Base-by-base conservation (phyloP, 1,284 basidiomycete genomes). In the Calocybe gambosa region DNA sequence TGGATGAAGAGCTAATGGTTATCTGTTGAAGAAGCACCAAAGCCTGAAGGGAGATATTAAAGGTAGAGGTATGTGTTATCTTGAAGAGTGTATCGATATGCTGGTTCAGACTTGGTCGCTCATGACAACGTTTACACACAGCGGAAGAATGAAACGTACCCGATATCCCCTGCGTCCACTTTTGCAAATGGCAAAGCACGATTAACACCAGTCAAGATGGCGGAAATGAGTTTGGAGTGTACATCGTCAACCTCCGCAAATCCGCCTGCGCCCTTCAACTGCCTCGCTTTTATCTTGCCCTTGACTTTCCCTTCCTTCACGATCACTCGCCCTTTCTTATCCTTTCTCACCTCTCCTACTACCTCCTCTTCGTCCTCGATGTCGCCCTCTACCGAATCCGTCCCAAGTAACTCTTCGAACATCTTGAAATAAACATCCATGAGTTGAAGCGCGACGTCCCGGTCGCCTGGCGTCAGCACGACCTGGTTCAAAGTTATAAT, bases 41-140 rank as follows among this genome's bases (percentile, higher is more conserved):
- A 0, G 94, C 91, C 65, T 97, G 96, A 12, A 99, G 80, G 12
- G 93, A 92, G 54, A 95, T 93, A 66, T 96, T 98, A 78, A 99
- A 99, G 0, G 90, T 89, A 6, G 84, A 86, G n/a, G 74, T 85
- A 66, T 99, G 95, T 1, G 91, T 95, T 60, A 99, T 94, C 46
- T 88, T 79, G 78, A 98, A 99, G 19, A 98, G 80, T 0, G 92
- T 95, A 62, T 93, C 87, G 60, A 98, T 87, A 60, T 97, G 93
- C 52, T 84, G 80, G 56, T 85, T 79, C 56, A 98, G 84, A 15
- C 87, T 91, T 10, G 25, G 16, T 9, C 16, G 19, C 33, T 46
- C n/a, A 58, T 31, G 39, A 44, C 44, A 19, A 37, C 28, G 5
- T 2, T n/a, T 10, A 23, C 36, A 16, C 20, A 15, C 9, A 45